phyloP scores from a whole-genome alignment of 257 asterid genomes.

The Scutellaria minor region DNA sequence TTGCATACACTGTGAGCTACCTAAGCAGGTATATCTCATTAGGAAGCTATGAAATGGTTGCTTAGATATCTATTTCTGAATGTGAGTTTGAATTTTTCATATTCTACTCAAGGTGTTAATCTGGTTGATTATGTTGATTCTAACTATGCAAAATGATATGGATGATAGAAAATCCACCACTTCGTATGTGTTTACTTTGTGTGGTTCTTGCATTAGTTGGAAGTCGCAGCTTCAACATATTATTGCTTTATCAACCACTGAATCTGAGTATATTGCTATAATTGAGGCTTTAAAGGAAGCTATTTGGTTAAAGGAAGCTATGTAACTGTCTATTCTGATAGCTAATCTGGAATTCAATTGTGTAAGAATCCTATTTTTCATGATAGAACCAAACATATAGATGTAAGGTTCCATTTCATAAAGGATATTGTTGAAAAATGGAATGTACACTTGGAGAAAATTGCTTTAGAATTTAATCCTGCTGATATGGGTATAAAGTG shows the following conservation, averaged over 20 bases:
- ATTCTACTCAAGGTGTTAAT: not conserved
- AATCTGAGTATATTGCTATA: not conserved
- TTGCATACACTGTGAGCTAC: too few species aligned
- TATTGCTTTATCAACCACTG: conserved; percentile 5
- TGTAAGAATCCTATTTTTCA: not conserved
- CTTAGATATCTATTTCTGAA: too few species aligned
- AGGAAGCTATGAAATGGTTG: too few species aligned
- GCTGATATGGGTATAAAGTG: not conserved
- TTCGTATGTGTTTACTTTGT: conserved; percentile 23
- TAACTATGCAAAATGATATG: conserved; percentile 23
- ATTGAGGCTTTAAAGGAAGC: not conserved
- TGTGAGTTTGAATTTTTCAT: not conserved
- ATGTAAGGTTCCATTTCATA: not conserved
- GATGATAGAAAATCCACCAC: conserved; percentile 18
- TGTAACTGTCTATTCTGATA: not conserved
- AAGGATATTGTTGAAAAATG: not conserved
- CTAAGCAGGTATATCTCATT: too few species aligned
- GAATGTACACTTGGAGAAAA: not conserved
- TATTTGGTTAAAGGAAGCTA: not conserved
- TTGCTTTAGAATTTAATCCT: not conserved
- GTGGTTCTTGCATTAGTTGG: conserved; percentile 24
- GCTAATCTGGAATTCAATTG: conserved; percentile 1
- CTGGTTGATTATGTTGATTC: conserved; percentile 1
- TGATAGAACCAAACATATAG: not conserved
- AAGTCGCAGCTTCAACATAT: conserved; percentile 14